phyloP scores from a whole-genome alignment of 768 basidiomycete genomes.

The Mycena polygramma region DNA sequence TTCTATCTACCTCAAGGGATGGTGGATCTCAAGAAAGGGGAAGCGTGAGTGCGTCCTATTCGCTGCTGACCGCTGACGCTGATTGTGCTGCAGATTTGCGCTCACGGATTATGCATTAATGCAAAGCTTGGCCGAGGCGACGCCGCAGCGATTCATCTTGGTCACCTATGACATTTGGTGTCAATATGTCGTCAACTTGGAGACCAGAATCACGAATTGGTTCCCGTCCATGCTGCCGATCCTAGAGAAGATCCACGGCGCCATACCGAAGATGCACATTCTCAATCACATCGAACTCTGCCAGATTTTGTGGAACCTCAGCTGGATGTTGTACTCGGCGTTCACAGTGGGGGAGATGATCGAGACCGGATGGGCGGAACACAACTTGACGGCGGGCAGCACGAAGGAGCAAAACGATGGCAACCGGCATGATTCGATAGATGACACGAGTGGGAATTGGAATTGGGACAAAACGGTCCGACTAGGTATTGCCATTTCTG shows the following conservation, averaged over 20 bases:
- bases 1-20: conserved; percentile 38
- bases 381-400: conserved; percentile 32
- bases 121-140: not conserved
- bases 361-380: conserved; percentile 39
- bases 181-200: conserved; percentile 38
- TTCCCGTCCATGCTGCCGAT: conserved; percentile 8
- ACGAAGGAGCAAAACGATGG: conserved; percentile 36
- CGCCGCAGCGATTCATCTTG: conserved; percentile 34
- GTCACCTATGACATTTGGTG: conserved; percentile 50
- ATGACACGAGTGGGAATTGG: conserved; percentile 26
- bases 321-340: conserved; percentile 41
- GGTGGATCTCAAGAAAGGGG: conserved; percentile 26
- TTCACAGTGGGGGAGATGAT: conserved; percentile 47
- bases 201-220: not conserved
- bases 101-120: conserved; percentile 7
- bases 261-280: conserved; percentile 48
- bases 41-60: conserved; percentile 3
- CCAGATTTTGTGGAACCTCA: conserved; percentile 42
- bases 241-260: conserved; percentile 38
- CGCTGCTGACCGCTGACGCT: too few relatives aligned
- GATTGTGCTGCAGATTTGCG: not conserved
- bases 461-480: conserved; percentile 31
- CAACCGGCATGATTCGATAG: conserved; percentile 33
- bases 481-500: not conserved
- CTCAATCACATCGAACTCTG: conserved; percentile 43